A percentile compares a stretch with the other conserved stretches of the same genome.
Conservation (phyloP, 2,329 filamentous ascomycete species). For the Colletotrichum sublineola region DNA sequence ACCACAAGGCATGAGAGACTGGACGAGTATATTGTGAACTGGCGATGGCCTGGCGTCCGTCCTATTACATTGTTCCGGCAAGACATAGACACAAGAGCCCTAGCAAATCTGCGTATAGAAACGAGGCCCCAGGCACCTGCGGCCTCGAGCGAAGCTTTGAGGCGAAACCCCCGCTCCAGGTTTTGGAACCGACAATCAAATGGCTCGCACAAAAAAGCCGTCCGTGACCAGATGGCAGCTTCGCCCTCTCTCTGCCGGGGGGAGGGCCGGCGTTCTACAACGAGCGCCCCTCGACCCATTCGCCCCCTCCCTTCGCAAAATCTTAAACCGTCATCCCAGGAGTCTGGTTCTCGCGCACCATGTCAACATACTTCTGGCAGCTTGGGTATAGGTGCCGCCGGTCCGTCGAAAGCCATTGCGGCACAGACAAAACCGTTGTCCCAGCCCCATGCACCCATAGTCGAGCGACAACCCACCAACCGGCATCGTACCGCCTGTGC, state of each 20-base stretch:
- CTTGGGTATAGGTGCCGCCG: conserved; percentile 31
- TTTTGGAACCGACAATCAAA: conserved; percentile 9
- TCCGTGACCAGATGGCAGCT: conserved; percentile 6
- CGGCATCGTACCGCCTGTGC: not conserved
- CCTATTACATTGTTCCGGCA: not conserved
- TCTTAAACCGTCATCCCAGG: conserved; percentile 30
- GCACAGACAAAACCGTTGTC: conserved; percentile 36
- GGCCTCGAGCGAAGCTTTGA: conserved; percentile 31
- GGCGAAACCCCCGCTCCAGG: conserved; percentile 24
- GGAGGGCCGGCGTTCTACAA: not conserved
- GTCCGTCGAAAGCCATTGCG: conserved; percentile 39
- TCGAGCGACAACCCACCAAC: not conserved
- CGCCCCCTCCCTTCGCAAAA: not conserved
- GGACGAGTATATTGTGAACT: not conserved
- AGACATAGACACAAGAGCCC: conserved; percentile 1
- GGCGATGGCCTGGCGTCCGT: conserved; percentile 7
- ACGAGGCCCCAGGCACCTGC: not conserved
- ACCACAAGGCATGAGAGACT: not conserved
- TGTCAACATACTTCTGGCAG: conserved; percentile 18
- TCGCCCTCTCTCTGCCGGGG: not conserved
- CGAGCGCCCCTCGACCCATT: not conserved
- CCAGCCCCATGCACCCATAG: not conserved
- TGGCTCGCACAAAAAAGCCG: not conserved
- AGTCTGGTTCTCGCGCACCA: conserved; percentile 38
- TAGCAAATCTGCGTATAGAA: not conserved